Evolutionary conservation across 2,329 filamentous ascomycete genomes (phyloP).

Genomic region (Alternaria incomplexa): DNA sequence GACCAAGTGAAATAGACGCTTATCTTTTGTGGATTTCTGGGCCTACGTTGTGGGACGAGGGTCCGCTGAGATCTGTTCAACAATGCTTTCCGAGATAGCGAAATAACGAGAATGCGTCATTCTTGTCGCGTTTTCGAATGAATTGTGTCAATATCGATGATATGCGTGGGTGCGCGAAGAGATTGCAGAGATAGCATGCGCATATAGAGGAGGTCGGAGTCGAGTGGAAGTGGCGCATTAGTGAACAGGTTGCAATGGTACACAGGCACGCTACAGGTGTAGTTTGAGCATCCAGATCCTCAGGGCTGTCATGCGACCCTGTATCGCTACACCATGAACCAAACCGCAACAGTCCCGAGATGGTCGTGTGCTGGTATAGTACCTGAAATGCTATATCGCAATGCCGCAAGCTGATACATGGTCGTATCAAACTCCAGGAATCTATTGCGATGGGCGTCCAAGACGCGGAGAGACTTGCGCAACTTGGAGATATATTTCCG

Average conservation of each 20-base stretch:
- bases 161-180: not conserved
- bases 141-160: not conserved
- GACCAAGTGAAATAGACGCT: conserved; percentile 8
- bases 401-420: not conserved
- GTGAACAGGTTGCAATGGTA: not conserved
- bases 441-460: not conserved
- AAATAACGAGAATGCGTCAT: conserved; percentile 3
- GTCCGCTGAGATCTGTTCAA: conserved; percentile 5
- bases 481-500: not conserved
- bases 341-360: not conserved
- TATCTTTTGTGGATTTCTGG: conserved; percentile 13
- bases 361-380: not conserved
- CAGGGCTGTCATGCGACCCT: not conserved
- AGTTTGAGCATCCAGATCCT: not conserved
- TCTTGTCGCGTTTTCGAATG: not conserved
- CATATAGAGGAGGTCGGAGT: not conserved
- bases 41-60: conserved; percentile 4
- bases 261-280: not conserved
- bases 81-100: conserved; percentile 3
- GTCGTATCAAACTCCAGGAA: not conserved
- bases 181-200: not conserved
- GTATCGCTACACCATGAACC: not conserved
- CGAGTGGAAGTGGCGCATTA: not conserved
- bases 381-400: not conserved
- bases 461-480: not conserved